A percentile compares a stretch with the other conserved stretches of the same genome.
These are phyloP conservation scores for Rosellinia necatrix DNA, from an alignment of 2,329 filamentous ascomycete species.

Conservation along the genomic window DNA sequence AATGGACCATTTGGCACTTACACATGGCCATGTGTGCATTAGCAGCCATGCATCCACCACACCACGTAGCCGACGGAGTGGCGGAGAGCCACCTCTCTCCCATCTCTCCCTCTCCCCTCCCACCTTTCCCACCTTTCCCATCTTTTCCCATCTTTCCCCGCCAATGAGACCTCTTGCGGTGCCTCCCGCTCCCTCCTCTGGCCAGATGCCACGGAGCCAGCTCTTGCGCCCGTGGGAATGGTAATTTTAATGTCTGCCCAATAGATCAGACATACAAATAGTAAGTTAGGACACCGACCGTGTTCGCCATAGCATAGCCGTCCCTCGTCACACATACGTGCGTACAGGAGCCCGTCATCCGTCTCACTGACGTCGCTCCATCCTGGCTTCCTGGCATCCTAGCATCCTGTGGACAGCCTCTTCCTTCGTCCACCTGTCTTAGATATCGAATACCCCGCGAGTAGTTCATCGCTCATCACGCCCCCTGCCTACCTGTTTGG, in stretches of 20 bases:
- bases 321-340: background rate
- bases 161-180: slow-evolving; percentile 19
- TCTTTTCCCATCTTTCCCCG: no score
- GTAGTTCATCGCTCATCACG: slow-evolving; percentile 15
- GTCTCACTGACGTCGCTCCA: no score
- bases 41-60: no score
- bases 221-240: background rate
- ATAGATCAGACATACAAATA: background rate
- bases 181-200: slow-evolving; percentile 3
- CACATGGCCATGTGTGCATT: slow-evolving; percentile 16
- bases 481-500: slow-evolving; percentile 13
- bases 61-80: background rate
- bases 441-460: background rate
- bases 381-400: no score
- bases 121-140: background rate
- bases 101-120: background rate
- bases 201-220: slow-evolving; percentile 20
- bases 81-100: background rate
- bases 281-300: background rate
- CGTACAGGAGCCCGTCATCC: slow-evolving; percentile 18
- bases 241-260: slow-evolving; percentile 10
- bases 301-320: background rate
- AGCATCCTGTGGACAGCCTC: no score
- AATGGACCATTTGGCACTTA: slow-evolving; percentile 23
- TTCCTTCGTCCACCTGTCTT: background rate